Evolutionary conservation across 2,329 filamentous ascomycete species (phyloP), one percentile per base, ranked within the genome.

Genomic region (Paraconiothyrium brasiliense): DNA sequence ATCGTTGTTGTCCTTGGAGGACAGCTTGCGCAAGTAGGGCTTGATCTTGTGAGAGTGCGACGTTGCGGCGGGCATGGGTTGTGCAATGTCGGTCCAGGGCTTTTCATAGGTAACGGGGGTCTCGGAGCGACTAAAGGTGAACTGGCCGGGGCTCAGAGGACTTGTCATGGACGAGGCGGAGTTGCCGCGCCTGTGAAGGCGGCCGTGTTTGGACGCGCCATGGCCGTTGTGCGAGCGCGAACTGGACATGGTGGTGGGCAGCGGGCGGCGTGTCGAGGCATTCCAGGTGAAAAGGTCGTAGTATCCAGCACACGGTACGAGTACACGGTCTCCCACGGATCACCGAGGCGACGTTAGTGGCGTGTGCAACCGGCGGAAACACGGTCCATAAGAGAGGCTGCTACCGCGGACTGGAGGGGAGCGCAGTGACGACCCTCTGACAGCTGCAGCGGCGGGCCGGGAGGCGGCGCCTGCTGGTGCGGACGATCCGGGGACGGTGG

Each of bases 11-110:
- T 80, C 78, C 66, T 84, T 84, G 49, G 79, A 78, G 22, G 84
- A 83, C 64, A 84, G 78, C 71, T 85, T 87, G 55, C 84, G 82
- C 56, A 86, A 76, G 61, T 86, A 83, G 2, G 86, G 85, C 71
- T 87, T 87, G 73, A 86, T 82, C 71, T 84, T 85, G 68, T 84
- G 69, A 56, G 70, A 66, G 60, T 73, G 67, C 30, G 68, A 62
- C 35, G 55, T 62, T 27, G 68, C 64, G 54, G 69, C 60, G 10
- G 73, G 64, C 65, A 70, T 65, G 64, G 74, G 68, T 46, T 64
- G 64, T 52, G 69, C 62, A 60, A 66, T 61, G 58, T 72, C 72
- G 62, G 47, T 63, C 74, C 73, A 76, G 24, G 74, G 70, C 57
- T 78, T 74, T 64, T 78, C 74, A 65, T 73, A 71, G 39, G 71